Conservation (phyloP, 495 filamentous ascomycete species). For the Hypoxylon crocopeplum region DNA sequence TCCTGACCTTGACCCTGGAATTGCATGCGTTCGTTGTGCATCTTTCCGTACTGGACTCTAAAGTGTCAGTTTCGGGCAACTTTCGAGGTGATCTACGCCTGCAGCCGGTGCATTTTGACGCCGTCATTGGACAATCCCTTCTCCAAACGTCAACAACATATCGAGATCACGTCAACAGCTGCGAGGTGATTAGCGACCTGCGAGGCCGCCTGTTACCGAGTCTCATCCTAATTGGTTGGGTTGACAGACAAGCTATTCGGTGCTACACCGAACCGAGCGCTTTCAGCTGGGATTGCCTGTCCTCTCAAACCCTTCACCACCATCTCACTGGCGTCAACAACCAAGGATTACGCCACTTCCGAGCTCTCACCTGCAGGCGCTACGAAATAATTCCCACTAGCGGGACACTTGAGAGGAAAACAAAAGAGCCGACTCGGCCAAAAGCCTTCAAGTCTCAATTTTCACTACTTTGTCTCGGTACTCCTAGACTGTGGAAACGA, state of each 20-base stretch:
- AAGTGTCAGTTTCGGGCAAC: not conserved
- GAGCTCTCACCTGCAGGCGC: slow-evolving; percentile 10
- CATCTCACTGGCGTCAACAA: slow-evolving; percentile 5
- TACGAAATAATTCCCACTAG: slow-evolving; percentile 18
- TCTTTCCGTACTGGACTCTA: not conserved
- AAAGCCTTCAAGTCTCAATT: not conserved
- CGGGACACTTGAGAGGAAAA: slow-evolving; percentile 11
- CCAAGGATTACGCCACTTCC: slow-evolving; percentile 23
- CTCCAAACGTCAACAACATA: slow-evolving; percentile 37
- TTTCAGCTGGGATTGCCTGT: slow-evolving; percentile 33
- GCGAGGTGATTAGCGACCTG: slow-evolving; percentile 34
- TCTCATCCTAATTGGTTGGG: slow-evolving; percentile 21
- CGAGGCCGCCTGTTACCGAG: slow-evolving; percentile 30
- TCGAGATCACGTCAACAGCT: slow-evolving; percentile 39
- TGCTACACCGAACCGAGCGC: slow-evolving; percentile 30
- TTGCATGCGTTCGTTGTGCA: slow-evolving; percentile 14
- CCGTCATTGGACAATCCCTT: slow-evolving; percentile 38
- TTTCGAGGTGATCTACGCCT: slow-evolving; percentile 5
- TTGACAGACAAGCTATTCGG: slow-evolving; percentile 27
- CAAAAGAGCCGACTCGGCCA: slow-evolving; percentile 17
- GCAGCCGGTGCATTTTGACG: slow-evolving; percentile 14
- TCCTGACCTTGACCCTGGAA: slow-evolving; percentile 11
- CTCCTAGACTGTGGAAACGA: no score
- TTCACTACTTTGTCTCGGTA: not conserved
- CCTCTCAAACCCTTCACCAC: slow-evolving; percentile 12